Base-by-base conservation (phyloP, 345 rosid genomes). In the Dipteronia dyeriana region DNA sequence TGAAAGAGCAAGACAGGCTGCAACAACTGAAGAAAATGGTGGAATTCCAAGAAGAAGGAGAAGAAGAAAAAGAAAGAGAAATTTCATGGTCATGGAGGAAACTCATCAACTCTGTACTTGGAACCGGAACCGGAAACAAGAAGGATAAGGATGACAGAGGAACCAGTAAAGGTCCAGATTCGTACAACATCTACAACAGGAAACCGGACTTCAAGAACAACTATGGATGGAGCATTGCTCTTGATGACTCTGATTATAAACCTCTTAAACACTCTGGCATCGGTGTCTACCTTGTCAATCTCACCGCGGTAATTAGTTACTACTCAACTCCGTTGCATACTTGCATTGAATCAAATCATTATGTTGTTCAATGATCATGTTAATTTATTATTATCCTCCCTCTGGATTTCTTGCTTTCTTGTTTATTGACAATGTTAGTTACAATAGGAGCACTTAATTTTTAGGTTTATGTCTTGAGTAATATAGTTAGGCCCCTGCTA, bases 221-320 rank as follows among this genome's bases (percentile, higher is more conserved):
- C 56, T 94, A 91, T 38, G 98, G 99, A 34, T 94, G 91, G 90
- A 96, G 95, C 79, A 81, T 80, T 41, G 97, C 97, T 31, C 81
- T 96, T 8, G 92, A 92, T 16, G 85, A 63, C 19, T 74, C 85
- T 0, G 88, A 87, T 43, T 90, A 90, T 41, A 45, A 69, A 11
- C 94, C 97, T 70, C 94, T 96, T 51, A 83, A 74, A 56, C 68
- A 89, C 80, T 87, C 94, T 0, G 97, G 92, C 68, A 85, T 90
- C 0, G 90, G 98, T 2, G 89, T 94, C 57, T 92, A 77, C 66
- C 90, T 86, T 0, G 99, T 94, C 49, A 88, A 91, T 78, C 95
- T 96, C 72, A 90, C 97, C 0, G 98, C 95, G 88, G 95, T 93
- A 90, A 82, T 34, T 14, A 26, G 81, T 34, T 16, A 66, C 25